Evolutionary conservation across 2,329 filamentous ascomycete species (phyloP).

Genomic region (Fusarium brachygibbosum): DNA sequence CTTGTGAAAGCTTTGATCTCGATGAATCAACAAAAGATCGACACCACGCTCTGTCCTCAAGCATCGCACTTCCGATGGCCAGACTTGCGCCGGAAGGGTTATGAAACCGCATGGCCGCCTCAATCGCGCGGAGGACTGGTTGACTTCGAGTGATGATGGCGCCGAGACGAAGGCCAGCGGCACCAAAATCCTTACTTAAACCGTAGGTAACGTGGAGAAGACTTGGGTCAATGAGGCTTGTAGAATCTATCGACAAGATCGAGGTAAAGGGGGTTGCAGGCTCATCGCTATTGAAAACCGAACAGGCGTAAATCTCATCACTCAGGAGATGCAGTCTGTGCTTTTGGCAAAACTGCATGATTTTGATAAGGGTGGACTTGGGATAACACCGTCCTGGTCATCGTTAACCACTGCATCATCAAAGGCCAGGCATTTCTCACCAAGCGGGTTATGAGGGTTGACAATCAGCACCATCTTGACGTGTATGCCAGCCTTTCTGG

Average conservation of each 20-base stretch:
- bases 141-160: constrained; percentile 59
- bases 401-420: constrained; percentile 11
- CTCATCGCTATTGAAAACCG: constrained; percentile 59
- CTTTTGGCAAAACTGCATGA: constrained; percentile 64
- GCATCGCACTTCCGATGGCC: constrained; percentile 59
- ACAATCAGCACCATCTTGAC: constrained; percentile 65
- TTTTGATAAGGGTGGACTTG: constrained; percentile 56
- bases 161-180: constrained; percentile 65
- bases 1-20: constrained; percentile 55
- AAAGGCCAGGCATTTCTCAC: constrained; percentile 41
- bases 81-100: constrained; percentile 61
- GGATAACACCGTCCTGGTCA: constrained; percentile 59
- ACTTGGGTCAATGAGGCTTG: constrained; percentile 59
- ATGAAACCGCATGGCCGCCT: constrained; percentile 60
- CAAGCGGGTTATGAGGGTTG: constrained; percentile 67
- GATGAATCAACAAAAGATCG: constrained; percentile 59
- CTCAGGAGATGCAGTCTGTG: constrained; percentile 67
- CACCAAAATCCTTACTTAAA: constrained; percentile 65
- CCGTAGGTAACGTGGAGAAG: constrained; percentile 65
- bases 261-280: constrained; percentile 60
- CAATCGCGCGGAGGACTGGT: constrained; percentile 53
- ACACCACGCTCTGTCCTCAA: constrained; percentile 62
- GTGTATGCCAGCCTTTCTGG: constrained; percentile 53
- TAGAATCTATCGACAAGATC: constrained; percentile 60
- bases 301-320: constrained; percentile 71